Evolutionary conservation across 176 grass and related monocot species (phyloP).

Genomic region (Musa troglodytarum): DNA sequence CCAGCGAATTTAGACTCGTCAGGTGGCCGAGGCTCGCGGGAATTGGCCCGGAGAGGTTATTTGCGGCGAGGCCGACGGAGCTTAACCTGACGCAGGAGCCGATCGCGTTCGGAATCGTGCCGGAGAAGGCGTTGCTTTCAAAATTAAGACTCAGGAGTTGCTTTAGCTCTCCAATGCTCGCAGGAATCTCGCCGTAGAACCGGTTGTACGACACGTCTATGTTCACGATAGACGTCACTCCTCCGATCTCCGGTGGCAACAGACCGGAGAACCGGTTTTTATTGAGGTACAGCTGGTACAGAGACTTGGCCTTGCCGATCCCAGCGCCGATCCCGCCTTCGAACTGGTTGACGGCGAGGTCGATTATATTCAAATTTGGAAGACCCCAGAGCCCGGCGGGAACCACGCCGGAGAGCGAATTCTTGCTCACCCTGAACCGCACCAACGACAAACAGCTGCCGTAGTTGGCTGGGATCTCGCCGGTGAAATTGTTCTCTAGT

Average conservation of each 20-base stretch:
- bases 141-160: slow-evolving; percentile 55
- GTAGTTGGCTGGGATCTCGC: slow-evolving; percentile 55
- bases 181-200: slow-evolving; percentile 48
- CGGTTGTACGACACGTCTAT: slow-evolving; percentile 64
- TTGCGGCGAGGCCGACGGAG: slow-evolving; percentile 57
- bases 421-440: slow-evolving; percentile 76
- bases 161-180: slow-evolving; percentile 39
- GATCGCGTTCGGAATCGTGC: slow-evolving; percentile 34
- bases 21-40: slow-evolving; percentile 35
- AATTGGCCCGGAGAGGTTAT: slow-evolving; percentile 43
- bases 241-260: slow-evolving; percentile 53
- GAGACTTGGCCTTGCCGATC: slow-evolving; percentile 35
- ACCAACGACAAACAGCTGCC: slow-evolving; percentile 36
- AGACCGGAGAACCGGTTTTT: slow-evolving; percentile 45
- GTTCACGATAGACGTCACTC: slow-evolving; percentile 43
- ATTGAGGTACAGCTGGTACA: slow-evolving; percentile 54
- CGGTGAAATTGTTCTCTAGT: slow-evolving; percentile 71
- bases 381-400: slow-evolving; percentile 55
- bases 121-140: slow-evolving; percentile 38
- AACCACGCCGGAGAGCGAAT: slow-evolving; percentile 39
- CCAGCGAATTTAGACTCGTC: slow-evolving; percentile 56
- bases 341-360: slow-evolving; percentile 61
- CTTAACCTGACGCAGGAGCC: slow-evolving; percentile 42
- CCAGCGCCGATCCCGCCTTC: slow-evolving; percentile 37
- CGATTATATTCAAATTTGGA: slow-evolving; percentile 53